Percentiles rank a stretch among this genome's conserved stretches.
phyloP scores from a whole-genome alignment of 352 stramenopile species.

The Phytophthora ramorum region DNA sequence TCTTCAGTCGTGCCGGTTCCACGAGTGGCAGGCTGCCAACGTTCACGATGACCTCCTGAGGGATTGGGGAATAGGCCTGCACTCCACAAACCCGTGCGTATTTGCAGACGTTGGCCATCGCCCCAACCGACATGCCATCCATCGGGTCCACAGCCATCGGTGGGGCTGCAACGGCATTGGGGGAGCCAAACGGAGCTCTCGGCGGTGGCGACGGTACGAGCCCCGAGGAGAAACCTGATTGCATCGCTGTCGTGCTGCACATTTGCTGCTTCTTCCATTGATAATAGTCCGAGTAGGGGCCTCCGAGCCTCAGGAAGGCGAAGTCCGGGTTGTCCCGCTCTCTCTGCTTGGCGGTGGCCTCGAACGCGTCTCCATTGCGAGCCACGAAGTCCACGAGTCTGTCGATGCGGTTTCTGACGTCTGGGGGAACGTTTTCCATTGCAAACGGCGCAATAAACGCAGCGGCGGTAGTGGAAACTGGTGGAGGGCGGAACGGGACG shows the following conservation, averaged over 20 bases:
- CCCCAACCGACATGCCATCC: conserved; percentile 45
- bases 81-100: conserved; percentile 42
- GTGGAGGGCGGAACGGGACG: conserved; percentile 18
- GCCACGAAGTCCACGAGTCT: conserved; percentile 65
- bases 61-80: conserved; percentile 48
- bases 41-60: conserved; percentile 43
- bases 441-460: conserved; percentile 7
- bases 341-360: conserved; percentile 48
- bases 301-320: conserved; percentile 51
- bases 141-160: conserved; percentile 14
- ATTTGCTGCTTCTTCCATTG: conserved; percentile 56
- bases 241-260: conserved; percentile 1
- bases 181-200: conserved; percentile 1
- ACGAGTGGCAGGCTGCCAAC: conserved; percentile 39
- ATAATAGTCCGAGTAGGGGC: conserved; percentile 60
- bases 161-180: not conserved
- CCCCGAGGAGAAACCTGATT: not conserved
- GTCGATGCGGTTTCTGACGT: conserved; percentile 60
- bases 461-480: conserved; percentile 6
- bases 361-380: conserved; percentile 64
- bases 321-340: conserved; percentile 68
- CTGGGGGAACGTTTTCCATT: conserved; percentile 33
- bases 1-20: conserved; percentile 59
- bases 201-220: conserved; percentile 1
- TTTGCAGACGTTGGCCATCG: conserved; percentile 66